Evolutionary conservation across 2,329 filamentous ascomycete species (phyloP), one percentile per base, ranked within the genome.

Genomic region (Rosellinia necatrix): DNA sequence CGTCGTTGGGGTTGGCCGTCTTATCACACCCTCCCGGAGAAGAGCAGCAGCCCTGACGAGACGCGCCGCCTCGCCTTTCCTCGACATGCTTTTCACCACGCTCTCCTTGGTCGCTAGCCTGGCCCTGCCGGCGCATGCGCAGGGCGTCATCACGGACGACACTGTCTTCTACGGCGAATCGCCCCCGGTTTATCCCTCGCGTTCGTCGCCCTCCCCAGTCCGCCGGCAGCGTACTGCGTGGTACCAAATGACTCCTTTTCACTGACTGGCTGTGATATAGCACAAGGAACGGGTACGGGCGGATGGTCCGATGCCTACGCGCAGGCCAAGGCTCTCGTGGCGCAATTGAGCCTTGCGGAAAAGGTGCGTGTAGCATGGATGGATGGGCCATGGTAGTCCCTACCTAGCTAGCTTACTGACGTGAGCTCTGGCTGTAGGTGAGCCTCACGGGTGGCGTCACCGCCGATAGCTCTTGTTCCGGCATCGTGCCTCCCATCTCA

Each of bases 271-370:
- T n/a, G n/a, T 13, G 29, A 9, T 15, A 17, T 59, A 71, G 70
- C 71, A 3, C 53, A 66, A 13, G 68, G 65, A 9, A 64, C 64
- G 1, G 71, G 71, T 3, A 56, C 61, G 4, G 70, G 72, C 2
- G 62, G 66, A 24, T 77, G 75, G 75, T 59, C 70, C 6, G 43
- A 60, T n/a, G 70, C 74, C 22, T 74, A 75, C 55, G 38, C 57
- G 1, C 66, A 67, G 19, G 75, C 75, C 10, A 64, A 59, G n/a
- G 63, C 56, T 1, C 60, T 76, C 6, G 72, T 76, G 12, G 64
- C 68, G 4, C 66, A 72, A 58, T 68, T 78, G 65, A 77, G 71
- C 2, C 57, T 74, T 7, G 71, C 73, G 35, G 75, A 77, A 46
- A 75, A 74, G 67, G 68, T 66, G 9, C 9, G 35, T 24, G 1